Percentiles rank a stretch among this genome's conserved stretches.
Evolutionary conservation across 2,329 filamentous ascomycete genomes (phyloP).

Genomic region (Fusarium sp.): DNA sequence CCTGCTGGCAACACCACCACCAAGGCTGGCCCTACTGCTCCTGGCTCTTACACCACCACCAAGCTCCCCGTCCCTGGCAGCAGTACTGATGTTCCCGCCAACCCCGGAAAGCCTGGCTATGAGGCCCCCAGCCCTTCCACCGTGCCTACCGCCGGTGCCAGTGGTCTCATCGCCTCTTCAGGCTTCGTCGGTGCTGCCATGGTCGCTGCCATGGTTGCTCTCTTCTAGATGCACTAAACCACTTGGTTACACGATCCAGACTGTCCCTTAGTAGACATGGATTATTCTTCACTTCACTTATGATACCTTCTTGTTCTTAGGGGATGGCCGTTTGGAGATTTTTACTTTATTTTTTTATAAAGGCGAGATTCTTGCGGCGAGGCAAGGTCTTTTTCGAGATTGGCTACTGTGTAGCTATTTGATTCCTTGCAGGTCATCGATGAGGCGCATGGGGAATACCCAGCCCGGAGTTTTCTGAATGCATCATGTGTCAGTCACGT

Average conservation of each 20-base stretch:
- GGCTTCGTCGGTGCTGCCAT: conserved; percentile 53
- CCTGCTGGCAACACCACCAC: conserved; percentile 42
- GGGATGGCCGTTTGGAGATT: conserved; percentile 46
- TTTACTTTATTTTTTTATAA: background rate
- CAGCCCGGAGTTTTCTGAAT: conserved; percentile 42
- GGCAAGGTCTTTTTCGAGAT: conserved; percentile 27
- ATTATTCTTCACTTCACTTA: conserved; percentile 29
- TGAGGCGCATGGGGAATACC: conserved; percentile 36
- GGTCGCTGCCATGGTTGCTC: conserved; percentile 52
- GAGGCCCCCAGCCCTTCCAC: conserved; percentile 26
- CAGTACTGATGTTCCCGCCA: conserved; percentile 24
- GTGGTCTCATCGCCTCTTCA: conserved; percentile 51
- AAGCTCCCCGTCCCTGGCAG: conserved; percentile 34
- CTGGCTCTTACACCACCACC: conserved; percentile 28
- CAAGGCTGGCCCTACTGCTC: conserved; percentile 38
- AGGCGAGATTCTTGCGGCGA: conserved; percentile 24
- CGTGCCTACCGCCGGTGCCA: conserved; percentile 47
- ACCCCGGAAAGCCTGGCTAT: conserved; percentile 9
- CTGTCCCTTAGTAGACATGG: background rate
- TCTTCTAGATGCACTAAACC: conserved; percentile 42
- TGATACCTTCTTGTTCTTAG: conserved; percentile 40
- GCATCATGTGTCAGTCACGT: conserved; percentile 21
- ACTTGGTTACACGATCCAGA: conserved; percentile 4
- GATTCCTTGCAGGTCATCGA: conserved; percentile 40
- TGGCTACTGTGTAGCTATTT: conserved; percentile 35